Base-by-base conservation (phyloP, 2,329 filamentous ascomycete species). In the Decorospora gaudefroyi region DNA sequence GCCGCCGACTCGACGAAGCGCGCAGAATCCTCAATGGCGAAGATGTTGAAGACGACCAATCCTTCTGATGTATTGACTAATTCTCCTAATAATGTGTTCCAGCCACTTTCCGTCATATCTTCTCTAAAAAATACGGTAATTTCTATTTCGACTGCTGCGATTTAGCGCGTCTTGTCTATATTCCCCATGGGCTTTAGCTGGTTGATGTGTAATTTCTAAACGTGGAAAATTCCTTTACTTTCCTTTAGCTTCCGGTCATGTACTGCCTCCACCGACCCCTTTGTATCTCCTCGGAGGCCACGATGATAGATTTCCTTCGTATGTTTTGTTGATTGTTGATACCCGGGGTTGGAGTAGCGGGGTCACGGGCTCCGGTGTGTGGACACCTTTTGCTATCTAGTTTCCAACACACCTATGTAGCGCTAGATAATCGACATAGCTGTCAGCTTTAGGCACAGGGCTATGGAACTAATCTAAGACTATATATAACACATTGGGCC, bases 1-100 rank as follows among this genome's bases (percentile, higher is more conserved):
- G 89, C 47, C 76, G 86, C 51, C 78, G 87, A 55, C 78, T 96
- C 36, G 88, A 95, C 55, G 81, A 83, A 38, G 90, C 90, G 4
- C 82, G 84, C 47, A 78, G 81, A 38, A 79, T 88, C 3, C 74
- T 95, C 19, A 88, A 92, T 55, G 88, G 88, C 4, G 73, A 84
- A 47, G 60, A 61, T 15, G n/a, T 49, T 3, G 73, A 84, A 46
- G 57, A 61, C 18, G 60, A 62, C 23, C 46, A 54, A 18, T 54
- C 60, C 6, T 65, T 65, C 38, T 57, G 37, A 59, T 38, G 15
- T 13, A 12, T 10, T 28, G 11, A 25, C 12, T 16, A 33, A 41
- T 29, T 39, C 16, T 10, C 16, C 42, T 23, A n/a, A 38, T 30
- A n/a, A n/a, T n/a, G n/a, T n/a, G n/a, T n/a, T n/a, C n/a, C n/a